Evolutionary conservation across 148 eudicot genomes (phyloP).

Genomic region (Camellia sinensis): DNA sequence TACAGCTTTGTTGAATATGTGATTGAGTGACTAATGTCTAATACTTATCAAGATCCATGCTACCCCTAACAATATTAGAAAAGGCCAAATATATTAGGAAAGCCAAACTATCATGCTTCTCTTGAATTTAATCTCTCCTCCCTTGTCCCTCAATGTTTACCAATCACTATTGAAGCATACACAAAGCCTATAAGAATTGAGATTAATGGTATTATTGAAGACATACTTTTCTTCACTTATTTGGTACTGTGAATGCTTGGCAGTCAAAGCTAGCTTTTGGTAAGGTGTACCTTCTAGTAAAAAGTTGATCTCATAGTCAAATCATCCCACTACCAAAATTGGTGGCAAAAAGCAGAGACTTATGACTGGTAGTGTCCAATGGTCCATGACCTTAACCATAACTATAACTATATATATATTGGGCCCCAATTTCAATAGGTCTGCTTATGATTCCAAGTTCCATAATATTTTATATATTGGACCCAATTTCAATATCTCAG

Average conservation of each 20-base stretch:
- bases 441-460: not conserved
- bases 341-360: conserved; percentile 17
- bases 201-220: not conserved
- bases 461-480: not conserved
- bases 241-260: not conserved
- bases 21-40: no score
- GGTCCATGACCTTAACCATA: not conserved
- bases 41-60: no score
- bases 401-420: not conserved
- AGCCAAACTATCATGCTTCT: not conserved
- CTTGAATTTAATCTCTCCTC: not conserved
- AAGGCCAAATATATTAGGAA: no score
- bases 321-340: conserved; percentile 20
- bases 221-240: not conserved
- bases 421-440: not conserved
- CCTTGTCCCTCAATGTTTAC: not conserved
- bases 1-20: no score
- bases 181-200: no score
- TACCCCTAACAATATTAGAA: no score
- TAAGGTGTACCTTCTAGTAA: not conserved
- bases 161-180: not conserved
- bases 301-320: conserved; percentile 15
- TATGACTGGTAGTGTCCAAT: not conserved
- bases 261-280: not conserved
- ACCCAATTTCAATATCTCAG: not conserved